phyloP scores from a whole-genome alignment of 768 basidiomycete species.

The Lentinus brumalis region DNA sequence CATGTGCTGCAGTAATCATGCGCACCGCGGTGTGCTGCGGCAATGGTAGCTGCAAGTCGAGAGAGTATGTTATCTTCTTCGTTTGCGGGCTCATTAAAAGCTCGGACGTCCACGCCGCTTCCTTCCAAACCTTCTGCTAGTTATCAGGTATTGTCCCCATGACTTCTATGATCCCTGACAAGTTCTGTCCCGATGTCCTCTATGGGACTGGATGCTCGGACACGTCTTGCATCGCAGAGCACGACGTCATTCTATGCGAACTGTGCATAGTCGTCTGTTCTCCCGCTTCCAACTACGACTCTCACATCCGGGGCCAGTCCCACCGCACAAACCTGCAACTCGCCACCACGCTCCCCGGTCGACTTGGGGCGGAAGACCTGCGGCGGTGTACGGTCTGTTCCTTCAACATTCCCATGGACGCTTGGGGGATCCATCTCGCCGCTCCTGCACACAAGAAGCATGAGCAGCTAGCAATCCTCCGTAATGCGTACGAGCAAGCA shows the following conservation, averaged over 20 bases:
- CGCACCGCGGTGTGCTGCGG: too few species aligned
- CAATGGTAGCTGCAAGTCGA: too few species aligned
- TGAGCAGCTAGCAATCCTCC: constrained; percentile 42
- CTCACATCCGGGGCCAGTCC: constrained; percentile 11
- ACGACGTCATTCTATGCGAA: constrained; percentile 27
- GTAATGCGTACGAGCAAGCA: constrained; percentile 49
- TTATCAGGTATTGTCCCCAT: neutral
- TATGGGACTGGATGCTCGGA: constrained; percentile 19
- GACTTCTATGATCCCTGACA: neutral
- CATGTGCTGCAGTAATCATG: too few species aligned
- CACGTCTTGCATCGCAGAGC: constrained; percentile 16
- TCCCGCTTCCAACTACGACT: neutral
- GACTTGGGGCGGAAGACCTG: constrained; percentile 7
- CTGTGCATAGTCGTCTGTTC: constrained; percentile 21
- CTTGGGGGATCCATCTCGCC: constrained; percentile 40
- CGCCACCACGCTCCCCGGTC: neutral
- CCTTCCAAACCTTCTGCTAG: neutral
- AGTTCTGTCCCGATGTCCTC: constrained; percentile 13
- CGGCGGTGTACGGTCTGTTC: constrained; percentile 36
- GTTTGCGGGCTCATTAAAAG: too few species aligned
- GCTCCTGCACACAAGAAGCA: constrained; percentile 37
- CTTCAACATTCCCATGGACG: constrained; percentile 26
- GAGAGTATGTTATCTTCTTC: too few species aligned
- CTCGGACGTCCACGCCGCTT: neutral
- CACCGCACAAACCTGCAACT: constrained; percentile 10